Evolutionary conservation across 495 filamentous ascomycete genomes (phyloP).

Genomic region (Lasiosphaeris hirsuta): DNA sequence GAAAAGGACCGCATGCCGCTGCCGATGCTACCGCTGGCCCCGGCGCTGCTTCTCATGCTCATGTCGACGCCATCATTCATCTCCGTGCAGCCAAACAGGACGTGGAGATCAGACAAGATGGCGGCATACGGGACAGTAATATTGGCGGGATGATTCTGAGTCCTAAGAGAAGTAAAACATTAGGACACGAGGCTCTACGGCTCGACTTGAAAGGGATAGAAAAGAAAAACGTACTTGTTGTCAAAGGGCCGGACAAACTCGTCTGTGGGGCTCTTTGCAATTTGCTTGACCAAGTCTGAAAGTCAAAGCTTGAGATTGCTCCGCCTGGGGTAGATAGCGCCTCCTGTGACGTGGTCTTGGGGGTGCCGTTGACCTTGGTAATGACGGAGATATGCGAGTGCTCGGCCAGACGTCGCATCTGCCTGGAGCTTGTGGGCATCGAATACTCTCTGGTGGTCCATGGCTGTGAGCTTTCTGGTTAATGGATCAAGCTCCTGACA

Average conservation of each 20-base stretch:
- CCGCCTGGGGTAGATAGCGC: conserved; percentile 8
- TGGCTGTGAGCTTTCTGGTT: conserved; percentile 5
- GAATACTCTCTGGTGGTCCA: neutral
- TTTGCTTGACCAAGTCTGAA: conserved; percentile 9
- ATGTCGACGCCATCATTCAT: neutral
- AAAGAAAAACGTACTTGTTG: conserved; percentile 8
- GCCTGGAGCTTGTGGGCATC: neutral
- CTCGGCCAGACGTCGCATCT: conserved; percentile 1
- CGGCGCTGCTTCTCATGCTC: neutral
- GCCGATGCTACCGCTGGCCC: neutral
- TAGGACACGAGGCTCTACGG: conserved; percentile 5
- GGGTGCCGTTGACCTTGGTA: neutral
- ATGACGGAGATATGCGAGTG: conserved; percentile 1
- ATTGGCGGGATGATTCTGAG: neutral
- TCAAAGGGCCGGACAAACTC: conserved; percentile 3
- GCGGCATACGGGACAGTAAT: conserved; percentile 9
- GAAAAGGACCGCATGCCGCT: neutral
- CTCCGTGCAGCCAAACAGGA: neutral
- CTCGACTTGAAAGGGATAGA: neutral
- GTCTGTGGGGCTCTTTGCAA: neutral
- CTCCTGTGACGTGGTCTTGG: neutral
- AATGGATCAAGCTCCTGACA: conserved; percentile 4
- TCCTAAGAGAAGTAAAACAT: conserved; percentile 1
- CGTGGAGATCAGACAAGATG: conserved; percentile 1
- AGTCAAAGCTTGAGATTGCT: conserved; percentile 7